Percentiles rank a stretch among this genome's conserved stretches.
phyloP scores from a whole-genome alignment of 139 green algal species.

The Diplosphaera chodatii region DNA sequence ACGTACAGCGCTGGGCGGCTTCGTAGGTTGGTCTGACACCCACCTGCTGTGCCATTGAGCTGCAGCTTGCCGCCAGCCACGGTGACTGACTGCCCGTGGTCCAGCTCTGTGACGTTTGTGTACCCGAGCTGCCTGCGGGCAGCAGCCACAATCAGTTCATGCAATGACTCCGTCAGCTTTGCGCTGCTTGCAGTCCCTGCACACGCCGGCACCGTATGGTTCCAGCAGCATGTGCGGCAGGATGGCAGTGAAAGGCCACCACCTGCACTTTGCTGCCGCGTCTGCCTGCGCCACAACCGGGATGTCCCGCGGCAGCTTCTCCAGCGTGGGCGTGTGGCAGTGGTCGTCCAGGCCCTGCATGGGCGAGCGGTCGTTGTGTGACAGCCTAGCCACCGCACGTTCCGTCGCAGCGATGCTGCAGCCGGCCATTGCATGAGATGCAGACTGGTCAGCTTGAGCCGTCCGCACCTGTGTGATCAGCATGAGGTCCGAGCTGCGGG shows the following conservation, averaged over 20 bases:
- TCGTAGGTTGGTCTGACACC: no score
- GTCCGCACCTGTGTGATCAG: constrained; percentile 60
- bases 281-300: constrained; percentile 59
- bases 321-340: constrained; percentile 67
- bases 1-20: no score
- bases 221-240: no score
- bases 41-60: constrained; percentile 49
- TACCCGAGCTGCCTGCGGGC: constrained; percentile 60
- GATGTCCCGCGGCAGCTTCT: constrained; percentile 45
- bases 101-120: constrained; percentile 45
- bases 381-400: not conserved
- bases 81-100: constrained; percentile 41
- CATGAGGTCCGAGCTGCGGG: constrained; percentile 51
- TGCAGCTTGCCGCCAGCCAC: constrained; percentile 43
- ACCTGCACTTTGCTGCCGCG: constrained; percentile 38
- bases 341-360: constrained; percentile 64
- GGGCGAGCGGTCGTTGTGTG: no score
- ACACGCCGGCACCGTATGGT: no score
- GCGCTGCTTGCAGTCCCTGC: no score
- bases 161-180: no score
- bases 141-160: no score
- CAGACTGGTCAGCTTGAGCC: no score
- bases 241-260: no score
- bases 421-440: no score
- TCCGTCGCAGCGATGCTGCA: not conserved